phyloP scores from a whole-genome alignment of 31 red algal species.

The Odonthalia washingtoniensis region DNA sequence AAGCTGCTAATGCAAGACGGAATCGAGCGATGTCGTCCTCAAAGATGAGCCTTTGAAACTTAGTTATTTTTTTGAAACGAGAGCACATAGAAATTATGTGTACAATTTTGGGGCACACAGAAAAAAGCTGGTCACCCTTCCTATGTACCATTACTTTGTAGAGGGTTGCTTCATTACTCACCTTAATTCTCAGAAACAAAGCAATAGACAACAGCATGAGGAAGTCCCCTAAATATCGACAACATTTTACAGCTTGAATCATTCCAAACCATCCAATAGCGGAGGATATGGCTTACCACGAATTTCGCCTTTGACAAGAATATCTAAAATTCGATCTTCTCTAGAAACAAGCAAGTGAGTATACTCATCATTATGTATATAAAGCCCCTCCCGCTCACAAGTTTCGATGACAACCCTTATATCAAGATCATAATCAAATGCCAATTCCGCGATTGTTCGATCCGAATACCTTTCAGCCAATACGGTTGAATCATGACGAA shows the following conservation, averaged over 20 bases:
- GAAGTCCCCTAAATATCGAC: too few relatives aligned
- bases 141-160: too few relatives aligned
- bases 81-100: too few relatives aligned
- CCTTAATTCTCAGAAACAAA: too few relatives aligned
- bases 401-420: constrained; percentile 31
- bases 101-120: too few relatives aligned
- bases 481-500: constrained; percentile 60
- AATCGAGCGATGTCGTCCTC: constrained; percentile 22
- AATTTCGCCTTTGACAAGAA: constrained; percentile 49
- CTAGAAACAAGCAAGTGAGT: constrained; percentile 54
- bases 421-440: constrained; percentile 74
- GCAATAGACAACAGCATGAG: too few relatives aligned
- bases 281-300: constrained; percentile 60
- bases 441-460: constrained; percentile 66
- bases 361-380: constrained; percentile 36
- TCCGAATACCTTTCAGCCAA: constrained; percentile 79
- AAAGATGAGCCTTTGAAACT: background rate
- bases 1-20: constrained; percentile 53
- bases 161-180: too few relatives aligned
- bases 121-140: too few relatives aligned
- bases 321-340: constrained; percentile 70
- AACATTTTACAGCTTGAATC: too few relatives aligned
- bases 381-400: constrained; percentile 62
- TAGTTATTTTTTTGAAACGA: too few relatives aligned
- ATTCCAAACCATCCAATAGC: constrained; percentile 60